Conservation (phyloP, 2,329 filamentous ascomycete genomes). For the Sphaerostilbella broomeana region DNA sequence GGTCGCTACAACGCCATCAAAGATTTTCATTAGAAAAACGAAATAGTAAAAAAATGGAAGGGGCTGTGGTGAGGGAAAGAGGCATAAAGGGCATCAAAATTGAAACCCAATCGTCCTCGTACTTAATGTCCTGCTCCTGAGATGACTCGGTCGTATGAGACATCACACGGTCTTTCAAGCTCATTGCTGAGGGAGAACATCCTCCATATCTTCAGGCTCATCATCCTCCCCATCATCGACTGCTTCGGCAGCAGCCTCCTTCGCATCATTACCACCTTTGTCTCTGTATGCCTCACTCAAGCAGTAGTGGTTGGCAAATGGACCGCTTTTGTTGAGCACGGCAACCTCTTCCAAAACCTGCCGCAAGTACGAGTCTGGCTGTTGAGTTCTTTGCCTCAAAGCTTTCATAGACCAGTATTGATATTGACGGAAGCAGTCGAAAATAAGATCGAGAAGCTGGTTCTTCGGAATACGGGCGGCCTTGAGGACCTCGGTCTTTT, state of each 20-base stretch:
- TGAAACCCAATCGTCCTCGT: background rate
- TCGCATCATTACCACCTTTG: conserved; percentile 38
- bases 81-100: background rate
- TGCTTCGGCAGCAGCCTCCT: conserved; percentile 48
- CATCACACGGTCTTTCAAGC: background rate
- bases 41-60: background rate
- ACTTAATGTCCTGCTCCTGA: background rate
- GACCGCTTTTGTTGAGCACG: conserved; percentile 71
- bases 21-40: background rate
- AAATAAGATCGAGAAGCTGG: conserved; percentile 80
- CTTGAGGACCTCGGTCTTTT: conserved; percentile 68
- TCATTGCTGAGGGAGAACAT: conserved; percentile 45
- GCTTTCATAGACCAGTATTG: conserved; percentile 92
- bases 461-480: conserved; percentile 83
- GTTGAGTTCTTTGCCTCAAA: conserved; percentile 67
- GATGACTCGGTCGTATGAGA: no score
- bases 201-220: conserved; percentile 69
- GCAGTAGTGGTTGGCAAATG: conserved; percentile 80
- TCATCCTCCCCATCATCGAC: conserved; percentile 60
- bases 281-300: conserved; percentile 54
- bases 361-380: conserved; percentile 91
- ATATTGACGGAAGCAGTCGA: conserved; percentile 75
- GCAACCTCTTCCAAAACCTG: conserved; percentile 78
- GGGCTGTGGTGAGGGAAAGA: background rate
- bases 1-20: conserved; percentile 5